These are phyloP conservation scores for Penicillium sp. DNA, from an alignment of 2,329 filamentous ascomycete genomes.

Conservation along the genomic window DNA sequence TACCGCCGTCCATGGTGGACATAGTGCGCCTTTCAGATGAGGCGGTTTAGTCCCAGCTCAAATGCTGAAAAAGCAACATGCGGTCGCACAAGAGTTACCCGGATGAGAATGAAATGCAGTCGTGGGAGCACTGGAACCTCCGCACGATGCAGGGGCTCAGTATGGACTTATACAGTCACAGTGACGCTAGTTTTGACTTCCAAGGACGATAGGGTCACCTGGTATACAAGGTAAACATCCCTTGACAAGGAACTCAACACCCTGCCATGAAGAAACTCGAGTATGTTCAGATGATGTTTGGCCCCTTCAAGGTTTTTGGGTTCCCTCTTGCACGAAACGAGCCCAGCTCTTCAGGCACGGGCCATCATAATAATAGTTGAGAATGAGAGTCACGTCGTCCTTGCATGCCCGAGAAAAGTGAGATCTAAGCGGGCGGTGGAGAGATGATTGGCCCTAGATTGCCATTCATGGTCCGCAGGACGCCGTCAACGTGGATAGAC, in stretches of 20 bases:
- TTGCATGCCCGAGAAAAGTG: conserved; percentile 40
- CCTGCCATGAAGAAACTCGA: conserved; percentile 19
- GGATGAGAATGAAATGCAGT: conserved; percentile 21
- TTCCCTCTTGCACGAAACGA: conserved; percentile 23
- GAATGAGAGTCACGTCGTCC: conserved; percentile 31
- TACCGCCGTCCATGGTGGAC: conserved; percentile 32
- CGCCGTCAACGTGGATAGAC: conserved; percentile 35
- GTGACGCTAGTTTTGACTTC: conserved; percentile 18
- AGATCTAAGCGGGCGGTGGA: conserved; percentile 15
- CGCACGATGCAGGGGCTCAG: conserved; percentile 22
- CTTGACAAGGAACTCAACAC: conserved; percentile 27
- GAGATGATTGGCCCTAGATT: conserved; percentile 28
- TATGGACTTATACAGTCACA: conserved; percentile 33
- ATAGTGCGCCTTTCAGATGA: conserved; percentile 24
- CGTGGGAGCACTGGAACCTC: conserved; percentile 12
- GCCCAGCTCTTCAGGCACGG: conserved; percentile 22
- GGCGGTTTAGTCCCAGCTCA: conserved; percentile 9
- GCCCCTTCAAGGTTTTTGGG: conserved; percentile 26
- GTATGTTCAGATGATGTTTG: conserved; percentile 14
- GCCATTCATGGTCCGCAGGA: conserved; percentile 25
- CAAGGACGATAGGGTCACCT: conserved; percentile 20
- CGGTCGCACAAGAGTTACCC: conserved; percentile 20
- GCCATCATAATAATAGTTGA: conserved; percentile 22
- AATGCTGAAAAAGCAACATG: conserved; percentile 21
- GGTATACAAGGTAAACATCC: conserved; percentile 25